Evolutionary conservation across 2,329 filamentous ascomycete species (phyloP).

Genomic region (Penicillium brasilianum): DNA sequence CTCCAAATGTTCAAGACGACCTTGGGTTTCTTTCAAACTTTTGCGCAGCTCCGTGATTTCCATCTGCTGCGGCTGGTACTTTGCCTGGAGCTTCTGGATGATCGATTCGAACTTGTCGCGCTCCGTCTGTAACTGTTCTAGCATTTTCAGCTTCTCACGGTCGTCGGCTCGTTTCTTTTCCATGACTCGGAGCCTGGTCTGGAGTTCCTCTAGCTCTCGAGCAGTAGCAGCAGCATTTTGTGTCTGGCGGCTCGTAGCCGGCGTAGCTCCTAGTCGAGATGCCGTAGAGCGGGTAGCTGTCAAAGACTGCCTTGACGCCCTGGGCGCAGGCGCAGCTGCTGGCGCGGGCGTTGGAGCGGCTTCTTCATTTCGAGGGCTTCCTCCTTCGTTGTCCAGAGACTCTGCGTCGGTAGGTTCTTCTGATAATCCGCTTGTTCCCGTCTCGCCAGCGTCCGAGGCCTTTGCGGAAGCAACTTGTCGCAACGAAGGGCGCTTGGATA

Average conservation of each 20-base stretch:
- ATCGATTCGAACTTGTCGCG: conserved; percentile 69
- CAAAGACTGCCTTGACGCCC: conserved; percentile 31
- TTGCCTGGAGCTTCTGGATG: conserved; percentile 87
- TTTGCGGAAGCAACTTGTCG: conserved; percentile 36
- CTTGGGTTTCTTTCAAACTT: conserved; percentile 75
- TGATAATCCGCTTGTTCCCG: conserved; percentile 32
- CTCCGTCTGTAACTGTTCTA: conserved; percentile 73
- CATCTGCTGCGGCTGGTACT: conserved; percentile 82
- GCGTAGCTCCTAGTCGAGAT: conserved; percentile 36
- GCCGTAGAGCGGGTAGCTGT: conserved; percentile 31
- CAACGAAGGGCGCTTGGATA: conserved; percentile 42
- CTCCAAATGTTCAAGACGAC: conserved; percentile 71
- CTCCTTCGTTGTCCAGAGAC: conserved; percentile 32
- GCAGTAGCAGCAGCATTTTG: conserved; percentile 56
- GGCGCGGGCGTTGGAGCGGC: conserved; percentile 1
- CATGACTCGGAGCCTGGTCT: conserved; percentile 82
- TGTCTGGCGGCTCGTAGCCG: conserved; percentile 48
- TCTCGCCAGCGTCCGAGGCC: conserved; percentile 35
- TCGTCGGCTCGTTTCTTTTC: conserved; percentile 88
- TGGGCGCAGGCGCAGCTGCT: conserved; percentile 22
- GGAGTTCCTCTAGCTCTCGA: conserved; percentile 82
- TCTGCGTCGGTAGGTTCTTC: conserved; percentile 39
- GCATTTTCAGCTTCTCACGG: conserved; percentile 77
- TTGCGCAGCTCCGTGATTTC: conserved; percentile 79
- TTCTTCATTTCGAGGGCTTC: conserved; percentile 27